Evolutionary conservation across 768 basidiomycete genomes (phyloP).

Genomic region (Vishniacozyma victoriae): DNA sequence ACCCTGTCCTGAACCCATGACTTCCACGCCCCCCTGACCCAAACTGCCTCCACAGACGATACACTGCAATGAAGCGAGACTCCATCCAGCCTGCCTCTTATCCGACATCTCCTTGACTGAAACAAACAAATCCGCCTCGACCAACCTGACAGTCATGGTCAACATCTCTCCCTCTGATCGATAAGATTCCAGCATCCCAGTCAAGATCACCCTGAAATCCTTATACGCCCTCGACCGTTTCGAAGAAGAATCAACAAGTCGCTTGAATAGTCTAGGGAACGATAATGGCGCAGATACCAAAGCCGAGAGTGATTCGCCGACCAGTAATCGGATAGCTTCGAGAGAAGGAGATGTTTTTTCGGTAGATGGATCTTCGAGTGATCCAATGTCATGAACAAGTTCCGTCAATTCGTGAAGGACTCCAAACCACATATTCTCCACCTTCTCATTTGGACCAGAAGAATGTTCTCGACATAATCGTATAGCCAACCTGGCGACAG

Average conservation of each 20-base stretch:
- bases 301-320: neutral
- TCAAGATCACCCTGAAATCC: constrained; percentile 84
- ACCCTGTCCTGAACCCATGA: constrained; percentile 2
- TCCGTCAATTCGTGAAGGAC: constrained; percentile 75
- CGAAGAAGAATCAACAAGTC: constrained; percentile 71
- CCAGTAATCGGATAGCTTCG: constrained; percentile 53
- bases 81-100: constrained; percentile 45
- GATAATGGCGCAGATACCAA: constrained; percentile 62
- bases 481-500: constrained; percentile 59
- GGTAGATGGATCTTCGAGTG: no score
- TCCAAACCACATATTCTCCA: constrained; percentile 87
- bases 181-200: constrained; percentile 94
- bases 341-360: constrained; percentile 78
- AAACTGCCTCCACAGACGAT: neutral
- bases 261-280: constrained; percentile 86
- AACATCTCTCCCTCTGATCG: constrained; percentile 86
- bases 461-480: constrained; percentile 62
- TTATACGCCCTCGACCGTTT: constrained; percentile 54
- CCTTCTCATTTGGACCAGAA: constrained; percentile 36
- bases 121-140: constrained; percentile 75
- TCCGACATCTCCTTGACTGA: constrained; percentile 56
- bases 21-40: neutral
- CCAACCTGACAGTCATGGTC: constrained; percentile 70
- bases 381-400: constrained; percentile 58
- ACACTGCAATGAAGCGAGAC: constrained; percentile 6